These are phyloP conservation scores for Sonneratia alba DNA, from an alignment of 345 rosid genomes.

Conservation along the genomic window DNA sequence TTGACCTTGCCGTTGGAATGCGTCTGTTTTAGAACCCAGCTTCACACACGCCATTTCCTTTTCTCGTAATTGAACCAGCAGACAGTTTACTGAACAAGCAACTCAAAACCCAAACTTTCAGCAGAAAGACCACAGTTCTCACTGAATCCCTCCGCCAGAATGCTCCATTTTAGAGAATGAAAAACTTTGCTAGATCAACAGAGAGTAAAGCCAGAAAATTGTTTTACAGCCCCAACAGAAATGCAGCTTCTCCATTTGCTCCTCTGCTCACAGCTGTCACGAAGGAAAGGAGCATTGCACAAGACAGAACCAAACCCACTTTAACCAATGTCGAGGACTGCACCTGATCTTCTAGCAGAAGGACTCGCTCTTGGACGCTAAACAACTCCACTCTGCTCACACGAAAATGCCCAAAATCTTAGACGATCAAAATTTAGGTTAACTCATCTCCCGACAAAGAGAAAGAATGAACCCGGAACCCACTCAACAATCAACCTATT, in stretches of 20 bases:
- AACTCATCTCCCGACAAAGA: not conserved
- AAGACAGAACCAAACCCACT: too few species aligned
- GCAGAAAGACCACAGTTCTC: not conserved
- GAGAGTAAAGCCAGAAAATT: not conserved
- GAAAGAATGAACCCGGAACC: slow-evolving; percentile 3
- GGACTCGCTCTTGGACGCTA: not conserved
- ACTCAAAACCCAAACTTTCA: slow-evolving; percentile 1
- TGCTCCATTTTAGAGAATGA: not conserved
- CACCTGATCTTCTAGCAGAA: too few species aligned
- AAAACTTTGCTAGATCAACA: not conserved
- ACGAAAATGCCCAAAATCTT: slow-evolving; percentile 5
- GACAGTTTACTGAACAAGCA: not conserved
- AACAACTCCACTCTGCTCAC: not conserved
- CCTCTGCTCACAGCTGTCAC: too few species aligned
- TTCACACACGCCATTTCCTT: slow-evolving; percentile 65
- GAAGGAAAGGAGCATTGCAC: too few species aligned
- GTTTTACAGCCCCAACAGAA: not conserved
- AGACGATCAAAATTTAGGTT: not conserved
- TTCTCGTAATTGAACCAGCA: not conserved
- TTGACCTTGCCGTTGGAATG: slow-evolving; percentile 92
- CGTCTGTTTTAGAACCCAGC: slow-evolving; percentile 85
- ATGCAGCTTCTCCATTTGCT: not conserved
- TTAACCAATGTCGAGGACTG: not conserved
- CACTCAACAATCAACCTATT: slow-evolving; percentile 8
- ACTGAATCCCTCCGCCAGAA: not conserved